These are phyloP conservation scores for Suhomyces emberorum DNA, from an alignment of 805 yeast species.

Conservation along the genomic window DNA sequence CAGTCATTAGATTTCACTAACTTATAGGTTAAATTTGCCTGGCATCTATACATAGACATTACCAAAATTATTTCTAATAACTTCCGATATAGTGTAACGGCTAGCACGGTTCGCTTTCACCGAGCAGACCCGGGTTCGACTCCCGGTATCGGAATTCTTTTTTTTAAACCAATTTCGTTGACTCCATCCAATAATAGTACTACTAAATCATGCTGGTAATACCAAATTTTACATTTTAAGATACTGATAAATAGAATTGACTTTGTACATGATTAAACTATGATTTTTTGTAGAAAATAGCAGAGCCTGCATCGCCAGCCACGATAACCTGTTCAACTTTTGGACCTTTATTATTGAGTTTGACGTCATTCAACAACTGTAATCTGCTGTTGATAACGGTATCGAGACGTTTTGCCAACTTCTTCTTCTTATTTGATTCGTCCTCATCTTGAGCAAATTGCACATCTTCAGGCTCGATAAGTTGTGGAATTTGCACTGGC, in stretches of 20 bases:
- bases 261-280: neutral
- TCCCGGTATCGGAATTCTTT: slow-evolving; percentile 72
- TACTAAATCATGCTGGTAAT: too few relatives aligned
- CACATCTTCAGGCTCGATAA: slow-evolving; percentile 53
- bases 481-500: slow-evolving; percentile 53
- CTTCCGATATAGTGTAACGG: slow-evolving; percentile 16
- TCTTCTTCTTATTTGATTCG: slow-evolving; percentile 7
- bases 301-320: slow-evolving; percentile 63
- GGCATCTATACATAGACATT: too few relatives aligned
- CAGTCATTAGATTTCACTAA: too few relatives aligned
- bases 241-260: neutral
- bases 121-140: slow-evolving; percentile 86
- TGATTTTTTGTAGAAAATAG: slow-evolving; percentile 51
- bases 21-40: too few relatives aligned
- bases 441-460: slow-evolving; percentile 9
- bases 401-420: slow-evolving; percentile 28
- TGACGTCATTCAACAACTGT: slow-evolving; percentile 32
- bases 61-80: neutral
- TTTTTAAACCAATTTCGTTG: slow-evolving; percentile 1
- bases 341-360: slow-evolving; percentile 19
- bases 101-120: slow-evolving; percentile 81
- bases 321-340: slow-evolving; percentile 51
- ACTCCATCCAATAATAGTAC: too few relatives aligned
- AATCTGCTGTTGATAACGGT: slow-evolving; percentile 43
- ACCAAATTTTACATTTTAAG: neutral